These are phyloP conservation scores for Bidens hawaiensis DNA, from an alignment of 140 eudicot genomes.

Conservation along the genomic window DNA sequence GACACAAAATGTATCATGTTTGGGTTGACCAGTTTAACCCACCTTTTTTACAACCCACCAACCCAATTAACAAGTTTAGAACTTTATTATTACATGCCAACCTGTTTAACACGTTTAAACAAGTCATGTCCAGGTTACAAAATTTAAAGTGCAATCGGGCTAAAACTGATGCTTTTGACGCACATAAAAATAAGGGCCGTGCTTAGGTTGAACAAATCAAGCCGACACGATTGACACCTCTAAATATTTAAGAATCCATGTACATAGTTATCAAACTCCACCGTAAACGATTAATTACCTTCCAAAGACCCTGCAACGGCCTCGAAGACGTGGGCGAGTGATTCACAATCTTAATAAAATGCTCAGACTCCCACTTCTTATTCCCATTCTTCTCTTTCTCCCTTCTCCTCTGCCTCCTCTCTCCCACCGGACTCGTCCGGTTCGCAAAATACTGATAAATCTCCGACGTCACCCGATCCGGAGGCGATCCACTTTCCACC, in stretches of 20 bases:
- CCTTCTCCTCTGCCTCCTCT: constrained; percentile 85
- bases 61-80: too few species aligned
- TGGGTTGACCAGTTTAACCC: too few species aligned
- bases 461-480: constrained; percentile 55
- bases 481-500: constrained; percentile 57
- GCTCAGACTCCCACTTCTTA: constrained; percentile 85
- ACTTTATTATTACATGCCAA: too few species aligned
- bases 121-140: too few species aligned
- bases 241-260: not conserved
- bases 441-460: constrained; percentile 85
- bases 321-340: constrained; percentile 60
- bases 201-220: too few species aligned
- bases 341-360: constrained; percentile 77
- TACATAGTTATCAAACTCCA: not conserved
- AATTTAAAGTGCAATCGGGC: too few species aligned
- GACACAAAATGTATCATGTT: too few species aligned
- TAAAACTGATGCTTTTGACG: too few species aligned
- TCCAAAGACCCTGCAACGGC: constrained; percentile 98
- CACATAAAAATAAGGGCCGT: too few species aligned
- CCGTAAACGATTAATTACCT: constrained; percentile 42
- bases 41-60: too few species aligned
- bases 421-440: constrained; percentile 67
- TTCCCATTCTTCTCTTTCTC: constrained; percentile 61
- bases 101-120: too few species aligned
- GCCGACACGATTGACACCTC: too few species aligned